Evolutionary conservation across 2,329 filamentous ascomycete genomes (phyloP), one percentile per base, ranked within the genome.

Genomic region (Cladosporium sp.): DNA sequence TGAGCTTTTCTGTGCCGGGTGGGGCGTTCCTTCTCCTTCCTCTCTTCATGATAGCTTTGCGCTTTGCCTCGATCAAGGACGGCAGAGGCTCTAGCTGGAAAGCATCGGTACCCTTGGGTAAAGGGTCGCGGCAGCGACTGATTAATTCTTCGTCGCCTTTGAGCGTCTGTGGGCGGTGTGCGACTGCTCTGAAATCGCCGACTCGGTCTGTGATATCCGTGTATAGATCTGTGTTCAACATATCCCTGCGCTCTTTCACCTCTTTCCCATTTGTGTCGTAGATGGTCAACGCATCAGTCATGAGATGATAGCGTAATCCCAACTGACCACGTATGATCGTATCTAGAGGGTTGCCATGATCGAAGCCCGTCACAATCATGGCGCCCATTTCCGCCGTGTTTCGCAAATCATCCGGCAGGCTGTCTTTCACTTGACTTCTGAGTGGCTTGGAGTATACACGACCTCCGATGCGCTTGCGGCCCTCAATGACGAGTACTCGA

Each of bases 311-410:
- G 13, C 84, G 84, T 16, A 98, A 78, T 20, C 86, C 87, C 42
- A 98, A 78, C 68, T 98, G 94, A 13, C 88, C 91, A 57, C 93
- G 84, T 50, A 98, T 84, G 53, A 98, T 82, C 42, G 91, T 82
- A 65, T 96, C 94, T 59, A 98, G 73, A 4, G 93, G 93, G 60
- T 98, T 98, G 15, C 94, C 94, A 57, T 88, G 82, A 58, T 97
- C 90, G 65, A 97, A 98, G 0, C 93, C 93, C 29, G 94, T 96
- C 54, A 98, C 90, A 53, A 98, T 97, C 77, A 98, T 95, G 49
- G 92, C 93, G 22, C 93, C 93, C 84, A 96, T 94, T 67, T 98
- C 93, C 27, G 89, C 93, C 16, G 91, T 97, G 62, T 85, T 86
- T 43, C 70, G 79, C 66, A 77, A 80, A 69, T 75, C 64, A 57